Base-by-base conservation (phyloP, 2,329 filamentous ascomycete genomes). In the Tolypocladium capitatum region DNA sequence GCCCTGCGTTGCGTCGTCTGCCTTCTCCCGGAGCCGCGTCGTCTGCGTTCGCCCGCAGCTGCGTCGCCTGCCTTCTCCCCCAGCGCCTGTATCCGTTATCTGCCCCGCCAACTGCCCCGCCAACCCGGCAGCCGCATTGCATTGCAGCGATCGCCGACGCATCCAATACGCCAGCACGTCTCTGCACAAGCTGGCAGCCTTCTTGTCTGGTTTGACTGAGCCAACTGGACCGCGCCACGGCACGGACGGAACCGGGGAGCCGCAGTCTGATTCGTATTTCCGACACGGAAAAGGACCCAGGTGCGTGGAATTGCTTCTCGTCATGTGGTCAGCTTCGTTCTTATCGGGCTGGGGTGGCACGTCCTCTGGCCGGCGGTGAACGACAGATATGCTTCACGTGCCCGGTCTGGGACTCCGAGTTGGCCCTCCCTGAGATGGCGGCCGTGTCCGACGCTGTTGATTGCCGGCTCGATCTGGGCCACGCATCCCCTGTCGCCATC, bases 91-190 rank as follows among this genome's bases (percentile, higher is more conserved):
- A 10, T n/a, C 41, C n/a, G 28, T 32, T 32, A 43, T 31, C 42
- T 45, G 33, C 40, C 43, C 40, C 36, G n/a, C 36, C 40, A 43
- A 32, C 24, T 16, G 30, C 43, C 43, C 43, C 35, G 43, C 44
- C 31, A 45, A 48, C 42, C 33, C 38, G 34, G n/a, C 38, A 31
- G 43, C 46, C 43, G 43, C 49, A 48, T 53, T 46, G 35, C 24
- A 34, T 46, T 38, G 18, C 31, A n/a, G n/a, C 34, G 7, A 32
- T 30, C 13, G 14, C 16, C n/a, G n/a, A 16, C 16, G 8, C 30
- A 34, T 33, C 11, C 30, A 32, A 32, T 44, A 34, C 43, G 43
- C 11, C 40, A 42, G 40, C 24, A 28, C 4, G 40, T 42, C 40
- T 42, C 40, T 21, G 11, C 31, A 44, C 43, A 31, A n/a, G 20